Evolutionary conservation across 345 rosid species (phyloP), one percentile per base, ranked within the genome.

Genomic region (Citrus australasica): DNA sequence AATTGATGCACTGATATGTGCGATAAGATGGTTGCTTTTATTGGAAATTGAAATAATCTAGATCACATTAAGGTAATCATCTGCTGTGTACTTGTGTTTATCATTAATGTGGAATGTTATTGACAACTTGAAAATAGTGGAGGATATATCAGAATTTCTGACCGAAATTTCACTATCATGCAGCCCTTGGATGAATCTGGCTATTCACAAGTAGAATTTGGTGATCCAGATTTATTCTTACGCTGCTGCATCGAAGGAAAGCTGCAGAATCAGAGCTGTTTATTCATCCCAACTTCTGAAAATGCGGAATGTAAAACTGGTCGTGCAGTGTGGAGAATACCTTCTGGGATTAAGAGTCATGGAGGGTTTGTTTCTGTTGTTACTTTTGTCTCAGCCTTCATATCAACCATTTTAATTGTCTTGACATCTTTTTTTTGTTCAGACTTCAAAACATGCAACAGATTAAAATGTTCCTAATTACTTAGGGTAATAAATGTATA

Each of bases 121-220:
- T 35, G 64, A 55, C 76, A n/a, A 58, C 6, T 27, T 7, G 9
- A 74, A 62, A 61, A 38, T 9, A 27, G 14, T 25, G 27, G 2
- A 38, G 32, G 22, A 73, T 22, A 35, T 16, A 40, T 42, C n/a
- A 3, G 28, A 27, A 63, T 27, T 75, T 63, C 58, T 64, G 10
- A 53, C 11, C 1, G 3, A 38, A 28, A 14, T 42, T 10, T 75
- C 21, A 55, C 40, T 60, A 10, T 64, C 59, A 59, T 75, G 64
- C 87, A 93, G 97, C 89, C 88, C 67, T 63, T 89, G 5, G 84
- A 86, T 75, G 93, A 86, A 40, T 86, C 87, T 79, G 97, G 98
- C 37, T 92, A 91, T 84, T 82, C 92, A 27, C 75, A 25, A 35
- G 89, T 91, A 53, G 85, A 84, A 80, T 90, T 92, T 76, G 89